Conservation (phyloP, 345 rosid genomes). For the Salix brachista region DNA sequence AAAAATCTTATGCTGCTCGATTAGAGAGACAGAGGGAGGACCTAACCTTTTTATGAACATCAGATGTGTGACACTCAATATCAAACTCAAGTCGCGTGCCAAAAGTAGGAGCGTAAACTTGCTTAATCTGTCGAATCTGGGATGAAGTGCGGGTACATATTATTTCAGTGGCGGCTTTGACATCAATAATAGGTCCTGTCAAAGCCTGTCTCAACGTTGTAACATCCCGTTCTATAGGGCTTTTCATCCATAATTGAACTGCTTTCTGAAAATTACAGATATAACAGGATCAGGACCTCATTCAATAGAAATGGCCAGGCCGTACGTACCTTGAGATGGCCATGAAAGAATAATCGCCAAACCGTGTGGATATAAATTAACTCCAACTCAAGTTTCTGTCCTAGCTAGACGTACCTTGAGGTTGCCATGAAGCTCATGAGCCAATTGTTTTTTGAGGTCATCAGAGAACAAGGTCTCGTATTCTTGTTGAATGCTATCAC, state of each 20-base stretch:
- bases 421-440: slow-evolving; percentile 57
- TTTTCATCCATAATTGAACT: slow-evolving; percentile 53
- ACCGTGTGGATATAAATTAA: too few species aligned
- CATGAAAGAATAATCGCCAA: slow-evolving; percentile 21
- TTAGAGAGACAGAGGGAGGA: not conserved
- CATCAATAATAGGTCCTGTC: slow-evolving; percentile 43
- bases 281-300: not conserved
- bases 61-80: slow-evolving; percentile 43
- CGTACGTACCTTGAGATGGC: slow-evolving; percentile 46
- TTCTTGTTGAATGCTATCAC: slow-evolving; percentile 56
- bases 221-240: slow-evolving; percentile 45
- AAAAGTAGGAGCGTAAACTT: slow-evolving; percentile 32
- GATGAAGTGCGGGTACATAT: slow-evolving; percentile 51
- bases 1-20: not conserved
- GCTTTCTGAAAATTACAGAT: slow-evolving; percentile 39
- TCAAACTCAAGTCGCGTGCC: slow-evolving; percentile 40
- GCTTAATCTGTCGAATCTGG: slow-evolving; percentile 54
- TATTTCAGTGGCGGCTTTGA: slow-evolving; percentile 44
- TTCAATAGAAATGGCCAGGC: not conserved
- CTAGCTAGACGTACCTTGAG: slow-evolving; percentile 37
- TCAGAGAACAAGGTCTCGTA: slow-evolving; percentile 46
- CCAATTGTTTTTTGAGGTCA: slow-evolving; percentile 44
- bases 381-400: not conserved
- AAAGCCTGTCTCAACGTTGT: slow-evolving; percentile 38
- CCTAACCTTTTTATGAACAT: slow-evolving; percentile 48